Evolutionary conservation across 306 rosid species (phyloP).

Genomic region (Fragaria iinumae): DNA sequence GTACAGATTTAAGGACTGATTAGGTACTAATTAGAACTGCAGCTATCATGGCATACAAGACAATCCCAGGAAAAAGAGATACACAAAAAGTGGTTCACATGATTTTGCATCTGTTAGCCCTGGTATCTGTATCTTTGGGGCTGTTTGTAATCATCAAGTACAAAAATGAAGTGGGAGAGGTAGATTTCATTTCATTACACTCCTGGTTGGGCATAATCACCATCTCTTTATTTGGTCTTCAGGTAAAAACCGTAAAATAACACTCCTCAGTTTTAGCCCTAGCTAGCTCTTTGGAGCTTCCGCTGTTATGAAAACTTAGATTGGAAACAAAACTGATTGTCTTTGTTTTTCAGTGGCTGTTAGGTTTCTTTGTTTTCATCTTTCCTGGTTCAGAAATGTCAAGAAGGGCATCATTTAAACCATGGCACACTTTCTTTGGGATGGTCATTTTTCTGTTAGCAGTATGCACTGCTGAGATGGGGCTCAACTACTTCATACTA

Average conservation of each 20-base stretch:
- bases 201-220: constrained; percentile 76
- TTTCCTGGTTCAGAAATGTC: constrained; percentile 52
- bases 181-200: constrained; percentile 49
- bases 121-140: constrained; percentile 50
- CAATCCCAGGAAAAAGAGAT: constrained; percentile 33
- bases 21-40: constrained; percentile 9
- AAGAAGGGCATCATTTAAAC: constrained; percentile 41
- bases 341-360: constrained; percentile 37
- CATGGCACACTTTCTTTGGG: constrained; percentile 72
- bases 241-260: constrained; percentile 35
- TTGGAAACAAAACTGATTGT: not conserved
- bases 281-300: not conserved
- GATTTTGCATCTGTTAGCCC: constrained; percentile 51
- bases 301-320: not conserved
- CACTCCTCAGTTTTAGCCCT: not conserved
- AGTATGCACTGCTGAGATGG: constrained; percentile 47
- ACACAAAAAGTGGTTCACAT: constrained; percentile 47
- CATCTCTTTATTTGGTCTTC: constrained; percentile 47
- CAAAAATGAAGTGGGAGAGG: constrained; percentile 16
- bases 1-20: not conserved
- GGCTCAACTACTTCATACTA: constrained; percentile 9
- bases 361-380: constrained; percentile 43
- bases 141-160: constrained; percentile 42
- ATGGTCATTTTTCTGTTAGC: constrained; percentile 48
- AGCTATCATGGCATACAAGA: constrained; percentile 65